These are phyloP conservation scores for Pyrenophora graminea DNA, from an alignment of 2,329 filamentous ascomycete species.

Conservation along the genomic window DNA sequence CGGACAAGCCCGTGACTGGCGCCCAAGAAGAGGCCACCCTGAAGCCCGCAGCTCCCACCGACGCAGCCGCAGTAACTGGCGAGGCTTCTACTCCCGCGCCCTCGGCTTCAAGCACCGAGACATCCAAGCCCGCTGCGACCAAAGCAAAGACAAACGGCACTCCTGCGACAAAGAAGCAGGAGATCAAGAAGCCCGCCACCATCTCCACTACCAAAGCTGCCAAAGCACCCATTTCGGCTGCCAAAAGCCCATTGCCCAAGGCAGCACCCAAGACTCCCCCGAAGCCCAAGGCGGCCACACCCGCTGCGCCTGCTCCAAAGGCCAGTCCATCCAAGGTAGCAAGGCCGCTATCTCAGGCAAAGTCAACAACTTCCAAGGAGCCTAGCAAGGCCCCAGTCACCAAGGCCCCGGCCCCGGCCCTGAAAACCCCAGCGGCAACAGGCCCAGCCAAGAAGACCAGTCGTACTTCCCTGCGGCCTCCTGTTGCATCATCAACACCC, in stretches of 20 bases:
- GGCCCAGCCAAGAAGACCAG: slow-evolving; percentile 32
- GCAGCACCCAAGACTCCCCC: slow-evolving; percentile 38
- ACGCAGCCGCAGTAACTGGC: slow-evolving; percentile 43
- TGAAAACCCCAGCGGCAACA: slow-evolving; percentile 8
- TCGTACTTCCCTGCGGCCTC: slow-evolving; percentile 34
- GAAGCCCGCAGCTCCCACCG: slow-evolving; percentile 48
- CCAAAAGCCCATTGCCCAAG: slow-evolving; percentile 42
- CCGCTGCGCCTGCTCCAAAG: slow-evolving; percentile 17
- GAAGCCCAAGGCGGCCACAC: slow-evolving; percentile 25
- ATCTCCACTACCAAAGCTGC: slow-evolving; percentile 40
- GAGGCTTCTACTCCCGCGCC: slow-evolving; percentile 42
- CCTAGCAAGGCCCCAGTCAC: slow-evolving; percentile 22
- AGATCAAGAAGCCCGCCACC: slow-evolving; percentile 38
- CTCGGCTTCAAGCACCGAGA: slow-evolving; percentile 1
- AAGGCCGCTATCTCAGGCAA: slow-evolving; percentile 28
- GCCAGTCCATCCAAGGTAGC: slow-evolving; percentile 25
- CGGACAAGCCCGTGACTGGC: slow-evolving; percentile 50
- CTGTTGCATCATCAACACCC: slow-evolving; percentile 26
- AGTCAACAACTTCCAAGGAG: slow-evolving; percentile 30
- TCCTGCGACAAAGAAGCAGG: slow-evolving; percentile 14
- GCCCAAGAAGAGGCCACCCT: slow-evolving; percentile 48
- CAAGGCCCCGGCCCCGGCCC: slow-evolving; percentile 5
- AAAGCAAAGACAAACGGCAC: slow-evolving; percentile 25
- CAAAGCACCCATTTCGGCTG: slow-evolving; percentile 24
- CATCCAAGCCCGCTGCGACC: slow-evolving; percentile 1